Conservation (phyloP, 805 yeast species). For the Barnettozyma sp. region DNA sequence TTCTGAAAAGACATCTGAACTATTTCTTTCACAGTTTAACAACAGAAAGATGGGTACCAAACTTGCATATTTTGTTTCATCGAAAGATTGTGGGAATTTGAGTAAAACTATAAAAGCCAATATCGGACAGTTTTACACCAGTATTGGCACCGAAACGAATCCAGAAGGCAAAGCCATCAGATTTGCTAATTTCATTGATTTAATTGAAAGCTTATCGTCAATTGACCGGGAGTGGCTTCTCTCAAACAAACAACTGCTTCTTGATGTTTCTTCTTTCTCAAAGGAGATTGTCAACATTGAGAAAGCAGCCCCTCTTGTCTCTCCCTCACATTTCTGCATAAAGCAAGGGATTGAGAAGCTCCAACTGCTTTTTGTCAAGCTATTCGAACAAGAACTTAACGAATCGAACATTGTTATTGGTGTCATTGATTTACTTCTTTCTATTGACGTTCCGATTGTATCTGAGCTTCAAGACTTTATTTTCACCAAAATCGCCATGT, state of each 20-base stretch:
- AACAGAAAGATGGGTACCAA: constrained; percentile 57
- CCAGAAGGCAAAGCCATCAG: constrained; percentile 52
- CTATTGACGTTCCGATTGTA: constrained; percentile 40
- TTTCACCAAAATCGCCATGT: constrained; percentile 46
- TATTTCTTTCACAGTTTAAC: constrained; percentile 59
- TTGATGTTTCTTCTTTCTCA: constrained; percentile 36
- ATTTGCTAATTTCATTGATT: constrained; percentile 67
- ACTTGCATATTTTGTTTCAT: constrained; percentile 57
- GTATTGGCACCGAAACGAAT: constrained; percentile 41
- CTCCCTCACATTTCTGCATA: constrained; percentile 61
- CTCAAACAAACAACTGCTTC: constrained; percentile 39
- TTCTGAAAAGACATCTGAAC: constrained; percentile 64
- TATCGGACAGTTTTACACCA: constrained; percentile 40
- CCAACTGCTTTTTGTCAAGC: constrained; percentile 41
- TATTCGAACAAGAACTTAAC: constrained; percentile 28
- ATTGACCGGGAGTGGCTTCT: constrained; percentile 54
- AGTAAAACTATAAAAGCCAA: constrained; percentile 49
- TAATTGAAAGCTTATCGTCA: constrained; percentile 46
- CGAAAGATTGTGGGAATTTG: constrained; percentile 48
- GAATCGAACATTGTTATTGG: constrained; percentile 35
- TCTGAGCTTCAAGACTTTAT: constrained; percentile 49
- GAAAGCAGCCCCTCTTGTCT: constrained; percentile 38
- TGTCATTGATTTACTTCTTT: constrained; percentile 37
- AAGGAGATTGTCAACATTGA: constrained; percentile 39
- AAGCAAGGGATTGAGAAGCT: constrained; percentile 61